phyloP scores from a whole-genome alignment of 164 flowering plant genomes.

The Magnolia changhungtana region DNA sequence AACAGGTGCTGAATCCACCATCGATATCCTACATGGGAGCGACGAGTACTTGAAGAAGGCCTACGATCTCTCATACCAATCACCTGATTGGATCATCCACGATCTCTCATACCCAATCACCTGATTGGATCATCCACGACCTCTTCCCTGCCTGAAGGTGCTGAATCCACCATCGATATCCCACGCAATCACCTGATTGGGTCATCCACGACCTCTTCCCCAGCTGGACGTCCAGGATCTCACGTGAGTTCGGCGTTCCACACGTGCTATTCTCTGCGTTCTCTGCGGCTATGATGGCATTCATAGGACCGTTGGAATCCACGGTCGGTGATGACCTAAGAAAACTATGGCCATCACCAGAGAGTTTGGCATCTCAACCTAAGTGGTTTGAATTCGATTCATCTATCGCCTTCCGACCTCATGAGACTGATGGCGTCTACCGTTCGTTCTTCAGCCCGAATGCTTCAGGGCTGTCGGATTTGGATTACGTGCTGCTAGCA shows the following conservation, averaged over 20 bases:
- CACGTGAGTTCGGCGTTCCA: conserved; percentile 12
- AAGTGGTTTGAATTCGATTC: conserved; percentile 39
- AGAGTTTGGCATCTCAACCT: conserved; percentile 25
- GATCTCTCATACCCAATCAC: too few species aligned
- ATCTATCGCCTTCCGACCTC: conserved; percentile 12
- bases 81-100: too few species aligned
- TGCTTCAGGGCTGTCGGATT: conserved; percentile 29
- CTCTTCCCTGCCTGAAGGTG: too few species aligned
- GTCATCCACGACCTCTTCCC: conserved; percentile 27
- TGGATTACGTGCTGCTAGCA: conserved; percentile 18
- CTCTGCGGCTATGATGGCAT: conserved; percentile 13
- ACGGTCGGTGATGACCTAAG: background rate
- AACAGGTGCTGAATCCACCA: too few species aligned
- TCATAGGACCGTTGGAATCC: conserved; percentile 13
- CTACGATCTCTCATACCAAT: conserved; percentile 18
- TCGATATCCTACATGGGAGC: too few species aligned
- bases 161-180: too few species aligned
- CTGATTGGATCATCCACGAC: too few species aligned
- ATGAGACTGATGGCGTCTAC: conserved; percentile 6
- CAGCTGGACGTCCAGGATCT: conserved; percentile 25
- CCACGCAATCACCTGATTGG: conserved; percentile 31
- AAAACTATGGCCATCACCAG: conserved; percentile 9
- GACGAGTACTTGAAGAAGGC: conserved; percentile 8
- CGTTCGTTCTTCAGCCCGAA: background rate
- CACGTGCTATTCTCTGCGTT: conserved; percentile 15